Evolutionary conservation across 1,284 basidiomycete species (phyloP).

Genomic region (Sporisorium sorghi): DNA sequence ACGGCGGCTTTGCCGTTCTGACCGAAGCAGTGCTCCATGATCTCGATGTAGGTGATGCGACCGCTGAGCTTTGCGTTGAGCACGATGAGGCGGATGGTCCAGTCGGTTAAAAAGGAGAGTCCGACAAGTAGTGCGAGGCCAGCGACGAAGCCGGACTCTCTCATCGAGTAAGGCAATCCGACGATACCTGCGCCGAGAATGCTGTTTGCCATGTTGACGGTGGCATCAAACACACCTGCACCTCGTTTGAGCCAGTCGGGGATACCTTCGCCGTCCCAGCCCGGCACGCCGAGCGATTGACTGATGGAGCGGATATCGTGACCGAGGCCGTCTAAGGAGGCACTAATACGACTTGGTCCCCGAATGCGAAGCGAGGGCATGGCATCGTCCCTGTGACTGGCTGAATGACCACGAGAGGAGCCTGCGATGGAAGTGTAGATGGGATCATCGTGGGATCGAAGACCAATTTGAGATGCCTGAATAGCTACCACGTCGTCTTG

Average conservation of each 20-base stretch:
- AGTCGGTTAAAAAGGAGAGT: conserved; percentile 89
- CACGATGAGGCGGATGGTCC: conserved; percentile 93
- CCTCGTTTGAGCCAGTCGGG: conserved; percentile 73
- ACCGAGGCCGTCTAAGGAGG: conserved; percentile 57
- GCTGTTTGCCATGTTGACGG: conserved; percentile 95
- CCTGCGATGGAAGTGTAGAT: conserved; percentile 17
- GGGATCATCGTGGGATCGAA: conserved; percentile 5
- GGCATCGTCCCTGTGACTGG: conserved; percentile 30
- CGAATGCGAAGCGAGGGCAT: conserved; percentile 36
- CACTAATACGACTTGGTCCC: conserved; percentile 26
- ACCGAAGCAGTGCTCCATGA: conserved; percentile 96
- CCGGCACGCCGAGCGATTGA: conserved; percentile 57
- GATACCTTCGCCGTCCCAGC: conserved; percentile 71
- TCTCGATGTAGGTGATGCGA: conserved; percentile 90
- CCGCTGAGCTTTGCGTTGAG: conserved; percentile 96
- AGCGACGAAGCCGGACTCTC: conserved; percentile 89
- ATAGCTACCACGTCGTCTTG: conserved; percentile 36
- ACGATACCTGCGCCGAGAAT: conserved; percentile 87
- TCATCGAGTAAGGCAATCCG: conserved; percentile 85
- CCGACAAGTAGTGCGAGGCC: conserved; percentile 84
- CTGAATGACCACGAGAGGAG: conserved; percentile 9
- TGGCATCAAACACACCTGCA: conserved; percentile 83
- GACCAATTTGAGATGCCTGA: conserved; percentile 38
- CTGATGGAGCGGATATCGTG: conserved; percentile 55
- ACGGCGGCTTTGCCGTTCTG: conserved; percentile 78